Evolutionary conservation across 2,329 filamentous ascomycete species (phyloP), one percentile per base, ranked within the genome.

Genomic region (Diplocarpon rosae): DNA sequence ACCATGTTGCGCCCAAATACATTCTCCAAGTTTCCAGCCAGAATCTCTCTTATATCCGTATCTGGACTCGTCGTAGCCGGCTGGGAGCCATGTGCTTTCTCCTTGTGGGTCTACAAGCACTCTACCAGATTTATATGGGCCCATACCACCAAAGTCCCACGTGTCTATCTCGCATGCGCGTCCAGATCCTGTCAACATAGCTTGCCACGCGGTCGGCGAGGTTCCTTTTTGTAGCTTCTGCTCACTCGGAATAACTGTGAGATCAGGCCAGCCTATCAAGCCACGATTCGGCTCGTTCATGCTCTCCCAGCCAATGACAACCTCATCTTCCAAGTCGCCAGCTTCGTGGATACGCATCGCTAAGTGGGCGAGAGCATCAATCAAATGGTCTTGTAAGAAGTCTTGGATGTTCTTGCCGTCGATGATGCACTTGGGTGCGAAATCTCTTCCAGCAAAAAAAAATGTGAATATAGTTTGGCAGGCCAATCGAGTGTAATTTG

Each of bases 321-420:
- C 79, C 16, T 89, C 80, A 52, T 92, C 76, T 59, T 93, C 84
- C 11, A 98, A 70, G 60, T 88, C 89, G 0, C 87, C 89, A 1
- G 92, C 89, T 56, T 96, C 88, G 46, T 87, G 80, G 53, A 98
- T 93, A 46, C 84, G 76, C 60, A 76, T 75, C 0, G 89, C 90
- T 7, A 98, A 72, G 61, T 95, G 84, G 15, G 75, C 78, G 53
- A 85, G 84, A 14, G 93, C 88, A 28, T 69, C 71, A 50, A 95
- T 71, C 53, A 89, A 95, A 62, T 96, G 93, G 28, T 76, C 73
- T 61, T 95, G 87, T 11, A 98, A 70, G 60, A 88, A 98, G 58
- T 98, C 90, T 59, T 96, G 90, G 45, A 98, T 96, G 60, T 98
- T 98, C 60, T 87, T 72, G 33, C 88, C 88, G 61, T 98, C 80